phyloP scores from a whole-genome alignment of 1,284 basidiomycete species.

The Ustilago trichophora region DNA sequence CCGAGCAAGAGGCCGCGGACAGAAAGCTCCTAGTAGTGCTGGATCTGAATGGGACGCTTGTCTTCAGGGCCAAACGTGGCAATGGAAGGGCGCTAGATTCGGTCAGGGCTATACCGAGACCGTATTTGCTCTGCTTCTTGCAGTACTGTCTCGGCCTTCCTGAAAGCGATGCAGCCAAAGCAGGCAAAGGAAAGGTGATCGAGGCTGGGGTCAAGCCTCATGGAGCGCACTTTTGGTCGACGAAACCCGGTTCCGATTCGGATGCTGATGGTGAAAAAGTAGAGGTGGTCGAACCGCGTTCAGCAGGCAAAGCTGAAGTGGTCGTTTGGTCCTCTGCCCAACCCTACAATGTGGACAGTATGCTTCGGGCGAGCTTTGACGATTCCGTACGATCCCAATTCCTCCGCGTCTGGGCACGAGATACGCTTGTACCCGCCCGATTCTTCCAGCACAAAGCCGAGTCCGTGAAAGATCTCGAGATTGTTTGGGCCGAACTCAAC shows the following conservation, averaged over 20 bases:
- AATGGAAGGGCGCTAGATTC: slow-evolving; percentile 26
- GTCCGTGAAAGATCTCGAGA: slow-evolving; percentile 76
- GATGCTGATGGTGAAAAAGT: too few relatives aligned
- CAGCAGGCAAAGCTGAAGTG: slow-evolving; percentile 75
- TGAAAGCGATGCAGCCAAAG: neutral
- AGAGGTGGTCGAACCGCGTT: slow-evolving; percentile 1
- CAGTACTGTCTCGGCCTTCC: slow-evolving; percentile 69
- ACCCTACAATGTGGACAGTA: slow-evolving; percentile 77
- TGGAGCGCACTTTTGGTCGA: slow-evolving; percentile 53
- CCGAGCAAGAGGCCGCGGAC: slow-evolving; percentile 9
- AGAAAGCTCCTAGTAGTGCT: slow-evolving; percentile 73
- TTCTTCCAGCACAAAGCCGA: slow-evolving; percentile 25
- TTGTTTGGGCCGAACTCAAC: slow-evolving; percentile 74
- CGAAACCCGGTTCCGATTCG: too few relatives aligned
- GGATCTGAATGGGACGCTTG: slow-evolving; percentile 82
- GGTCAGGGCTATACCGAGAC: slow-evolving; percentile 66
- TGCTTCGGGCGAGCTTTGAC: slow-evolving; percentile 61
- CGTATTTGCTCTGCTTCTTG: slow-evolving; percentile 76
- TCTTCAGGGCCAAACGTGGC: slow-evolving; percentile 72
- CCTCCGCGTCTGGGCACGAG: slow-evolving; percentile 79
- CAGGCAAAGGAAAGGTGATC: neutral
- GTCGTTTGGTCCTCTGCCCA: slow-evolving; percentile 89
- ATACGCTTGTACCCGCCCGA: slow-evolving; percentile 72
- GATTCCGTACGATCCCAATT: slow-evolving; percentile 68
- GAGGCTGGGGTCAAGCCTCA: slow-evolving; percentile 13